Percentiles rank a stretch among this genome's conserved stretches.
Conservation (phyloP, 441 rosid species). For the Gossypium laxum region DNA sequence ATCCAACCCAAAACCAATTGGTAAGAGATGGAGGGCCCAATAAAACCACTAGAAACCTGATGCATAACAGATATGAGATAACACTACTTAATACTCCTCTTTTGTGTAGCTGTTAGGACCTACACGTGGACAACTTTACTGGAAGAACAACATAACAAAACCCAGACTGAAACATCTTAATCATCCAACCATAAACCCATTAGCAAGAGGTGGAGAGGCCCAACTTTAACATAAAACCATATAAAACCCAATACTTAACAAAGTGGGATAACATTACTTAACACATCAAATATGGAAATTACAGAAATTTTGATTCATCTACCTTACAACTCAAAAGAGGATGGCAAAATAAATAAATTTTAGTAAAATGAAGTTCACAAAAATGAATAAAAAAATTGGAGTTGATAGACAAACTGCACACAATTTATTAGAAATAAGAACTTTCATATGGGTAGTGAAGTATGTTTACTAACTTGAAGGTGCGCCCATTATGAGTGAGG, state of each 20-base stretch:
- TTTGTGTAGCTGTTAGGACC: not conserved
- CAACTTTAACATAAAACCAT: not conserved
- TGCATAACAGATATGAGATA: not conserved
- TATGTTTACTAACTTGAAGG: slow-evolving; percentile 78
- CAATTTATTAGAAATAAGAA: not conserved
- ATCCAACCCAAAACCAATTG: not conserved
- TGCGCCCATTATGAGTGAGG: slow-evolving; percentile 83
- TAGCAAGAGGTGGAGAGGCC: not conserved
- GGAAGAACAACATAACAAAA: slow-evolving; percentile 2
- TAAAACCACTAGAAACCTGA: not conserved
- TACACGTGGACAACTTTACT: not conserved
- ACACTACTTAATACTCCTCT: not conserved
- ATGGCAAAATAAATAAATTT: not conserved
- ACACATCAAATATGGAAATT: not conserved
- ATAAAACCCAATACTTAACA: not conserved
- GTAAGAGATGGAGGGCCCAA: not conserved
- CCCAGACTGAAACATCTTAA: not conserved
- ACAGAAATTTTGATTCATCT: not conserved
- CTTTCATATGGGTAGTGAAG: slow-evolving; percentile 9
- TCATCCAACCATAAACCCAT: not conserved
- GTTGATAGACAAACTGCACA: not conserved
- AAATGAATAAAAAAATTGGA: not conserved
- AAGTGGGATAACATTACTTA: not conserved
- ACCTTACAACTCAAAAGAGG: not conserved
- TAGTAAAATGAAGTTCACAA: not conserved